Evolutionary conservation across 2,329 filamentous ascomycete species (phyloP), one percentile per base, ranked within the genome.

Genomic region (Tolypocladium album): DNA sequence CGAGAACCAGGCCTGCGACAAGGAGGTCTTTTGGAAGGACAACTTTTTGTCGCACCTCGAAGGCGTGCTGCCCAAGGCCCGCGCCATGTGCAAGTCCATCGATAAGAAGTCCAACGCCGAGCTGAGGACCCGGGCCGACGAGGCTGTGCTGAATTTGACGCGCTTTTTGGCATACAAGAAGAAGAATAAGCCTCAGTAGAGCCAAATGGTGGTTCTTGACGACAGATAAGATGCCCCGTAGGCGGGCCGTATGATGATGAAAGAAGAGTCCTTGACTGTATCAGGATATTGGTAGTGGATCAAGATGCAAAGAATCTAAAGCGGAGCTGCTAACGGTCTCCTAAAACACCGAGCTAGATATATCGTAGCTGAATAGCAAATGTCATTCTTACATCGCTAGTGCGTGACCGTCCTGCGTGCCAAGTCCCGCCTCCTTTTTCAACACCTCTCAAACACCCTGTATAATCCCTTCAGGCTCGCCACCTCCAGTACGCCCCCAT

Each of bases 391-490:
- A 34, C 27, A 34, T 52, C 15, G 45, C 47, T 31, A 20, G 47
- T 31, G n/a, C 4, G 7, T 50, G 9, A 5, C 47, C 56, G 20
- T 42, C 31, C 22, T 13, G 47, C 39, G 2, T 11, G 17, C 11
- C 40, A 27, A 22, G 34, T 24, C 38, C 20, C 17, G 6, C 17
- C 5, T 20, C 40, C 22, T 3, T 59, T 11, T 58, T 83, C 73
- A 97, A 72, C 94, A 97, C 59, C 94, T 79, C 75, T 99, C 94
- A 79, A 99, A 99, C 3, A 97, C 92, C 55, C 90, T 80, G 73
- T 99, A 99, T 61, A 99, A 71, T 0, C 92, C 92, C 73, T 96
- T 97, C 61, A 97, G 74, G 75, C 95, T 91, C 2, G 94, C 93
- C 56, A 96, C 85, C 74, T 99, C 93, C 55, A 96, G 76, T 13